Evolutionary conservation across 345 rosid genomes (phyloP).

Genomic region (rapeseed (Brassica napus)): Da-Ae NC_063446.1:57916501-57917000

Average conservation of each 20-base stretch:
- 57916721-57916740: slow-evolving; percentile 54
- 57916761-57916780: not conserved
- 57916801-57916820: not conserved
- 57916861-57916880: slow-evolving; percentile 1
- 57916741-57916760: slow-evolving; percentile 29
- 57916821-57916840: not conserved
- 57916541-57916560: not conserved
- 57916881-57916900: not conserved
- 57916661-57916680: slow-evolving; percentile 1
- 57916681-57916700: slow-evolving; percentile 1
- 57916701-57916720: slow-evolving; percentile 42
- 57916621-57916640: slow-evolving; percentile 1
- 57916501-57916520: not conserved
- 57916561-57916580: not conserved
- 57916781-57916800: not conserved
- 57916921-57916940: not conserved
- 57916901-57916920: not conserved
- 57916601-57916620: not conserved
- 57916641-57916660: not conserved
- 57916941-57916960: not conserved
- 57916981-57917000: not conserved
- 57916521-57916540: not conserved
- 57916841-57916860: not conserved
- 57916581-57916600: not conserved
- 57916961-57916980: not conserved